Evolutionary conservation across 495 filamentous ascomycete genomes (phyloP).

Genomic region (Xylaria flabelliformis): DNA sequence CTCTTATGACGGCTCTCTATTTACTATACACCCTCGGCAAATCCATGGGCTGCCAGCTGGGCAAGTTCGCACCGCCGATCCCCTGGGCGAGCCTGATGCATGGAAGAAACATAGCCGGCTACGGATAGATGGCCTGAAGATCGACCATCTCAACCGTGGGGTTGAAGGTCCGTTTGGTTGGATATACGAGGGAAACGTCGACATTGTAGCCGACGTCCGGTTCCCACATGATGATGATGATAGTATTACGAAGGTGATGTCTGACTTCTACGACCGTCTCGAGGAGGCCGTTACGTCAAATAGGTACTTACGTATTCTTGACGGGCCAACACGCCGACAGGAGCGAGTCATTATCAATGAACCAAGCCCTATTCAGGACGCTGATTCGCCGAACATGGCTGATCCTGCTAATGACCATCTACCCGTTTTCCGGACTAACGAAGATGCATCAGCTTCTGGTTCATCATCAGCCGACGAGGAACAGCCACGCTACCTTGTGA

Average conservation of each 20-base stretch:
- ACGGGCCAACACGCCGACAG: slow-evolving; percentile 40
- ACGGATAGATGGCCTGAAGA: slow-evolving; percentile 90
- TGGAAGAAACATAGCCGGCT: slow-evolving; percentile 96
- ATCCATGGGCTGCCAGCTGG: slow-evolving; percentile 68
- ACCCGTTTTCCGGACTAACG: slow-evolving; percentile 19
- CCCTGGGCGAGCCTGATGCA: slow-evolving; percentile 58
- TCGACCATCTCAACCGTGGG: slow-evolving; percentile 94
- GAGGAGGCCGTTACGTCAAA: slow-evolving; percentile 88
- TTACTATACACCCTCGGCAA: slow-evolving; percentile 95
- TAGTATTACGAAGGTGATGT: slow-evolving; percentile 87
- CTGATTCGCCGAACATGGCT: slow-evolving; percentile 18
- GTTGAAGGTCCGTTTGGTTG: slow-evolving; percentile 95
- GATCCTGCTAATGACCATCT: slow-evolving; percentile 23
- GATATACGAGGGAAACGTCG: slow-evolving; percentile 95
- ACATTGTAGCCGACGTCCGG: slow-evolving; percentile 95
- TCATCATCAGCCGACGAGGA: slow-evolving; percentile 37
- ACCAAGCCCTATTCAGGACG: slow-evolving; percentile 28
- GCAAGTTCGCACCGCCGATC: slow-evolving; percentile 51
- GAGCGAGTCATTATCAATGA: slow-evolving; percentile 38
- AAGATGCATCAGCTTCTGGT: neutral
- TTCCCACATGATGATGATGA: slow-evolving; percentile 86
- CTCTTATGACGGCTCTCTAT: slow-evolving; percentile 92
- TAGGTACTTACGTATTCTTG: slow-evolving; percentile 59
- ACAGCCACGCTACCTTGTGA: slow-evolving; percentile 77
- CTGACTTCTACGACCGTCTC: slow-evolving; percentile 91